phyloP scores from a whole-genome alignment of 169 alveolate genomes.

The Plasmodium reichenowi region DNA sequence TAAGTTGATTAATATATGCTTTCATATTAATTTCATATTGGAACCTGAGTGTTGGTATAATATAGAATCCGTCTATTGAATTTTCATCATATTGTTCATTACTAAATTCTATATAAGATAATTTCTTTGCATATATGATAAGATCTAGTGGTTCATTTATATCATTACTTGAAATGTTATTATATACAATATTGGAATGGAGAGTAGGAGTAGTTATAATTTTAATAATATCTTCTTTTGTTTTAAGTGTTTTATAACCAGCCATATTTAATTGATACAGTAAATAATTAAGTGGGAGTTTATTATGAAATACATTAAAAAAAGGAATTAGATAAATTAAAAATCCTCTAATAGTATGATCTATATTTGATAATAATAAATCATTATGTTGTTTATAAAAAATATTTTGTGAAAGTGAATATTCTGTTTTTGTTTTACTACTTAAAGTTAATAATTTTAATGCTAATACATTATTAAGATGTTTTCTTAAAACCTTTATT shows the following conservation, averaged over 20 bases:
- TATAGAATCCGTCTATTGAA: constrained; percentile 51
- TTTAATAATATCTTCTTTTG: constrained; percentile 51
- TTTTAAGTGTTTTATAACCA: constrained; percentile 27
- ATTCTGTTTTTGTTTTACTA: constrained; percentile 51
- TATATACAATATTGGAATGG: constrained; percentile 14
- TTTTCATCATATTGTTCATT: constrained; percentile 46
- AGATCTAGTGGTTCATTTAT: constrained; percentile 21
- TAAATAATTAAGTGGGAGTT: constrained; percentile 61
- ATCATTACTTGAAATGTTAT: constrained; percentile 6
- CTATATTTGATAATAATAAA: constrained; percentile 50
- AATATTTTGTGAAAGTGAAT: constrained; percentile 46
- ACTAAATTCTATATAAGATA: constrained; percentile 41
- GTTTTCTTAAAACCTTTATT: constrained; percentile 27
- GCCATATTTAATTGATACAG: constrained; percentile 11
- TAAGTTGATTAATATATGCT: constrained; percentile 15
- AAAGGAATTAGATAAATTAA: constrained; percentile 47
- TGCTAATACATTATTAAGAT: constrained; percentile 33
- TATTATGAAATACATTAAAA: constrained; percentile 45
- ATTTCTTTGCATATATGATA: constrained; percentile 43
- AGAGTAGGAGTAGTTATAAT: constrained; percentile 21
- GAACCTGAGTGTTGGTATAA: constrained; percentile 41
- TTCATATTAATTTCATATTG: constrained; percentile 41
- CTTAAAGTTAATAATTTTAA: constrained; percentile 43
- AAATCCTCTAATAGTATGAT: constrained; percentile 61
- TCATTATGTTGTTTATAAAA: constrained; percentile 47